Base-by-base conservation (phyloP, 768 basidiomycete genomes). In the Leccinum imitatum region DNA sequence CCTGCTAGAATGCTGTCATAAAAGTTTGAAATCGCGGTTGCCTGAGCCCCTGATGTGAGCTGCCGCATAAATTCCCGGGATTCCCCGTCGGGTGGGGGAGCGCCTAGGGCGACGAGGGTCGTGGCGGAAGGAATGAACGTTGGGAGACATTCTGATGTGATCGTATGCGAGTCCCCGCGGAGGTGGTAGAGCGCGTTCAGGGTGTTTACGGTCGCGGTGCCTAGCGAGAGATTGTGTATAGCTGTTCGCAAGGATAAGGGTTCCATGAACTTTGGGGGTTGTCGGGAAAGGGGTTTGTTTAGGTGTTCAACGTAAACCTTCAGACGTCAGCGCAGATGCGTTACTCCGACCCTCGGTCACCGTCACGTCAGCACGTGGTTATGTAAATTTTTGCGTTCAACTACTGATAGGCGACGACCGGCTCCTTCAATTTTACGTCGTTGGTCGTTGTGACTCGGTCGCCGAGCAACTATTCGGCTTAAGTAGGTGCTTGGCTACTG, bases 1-100 rank as follows among this genome's bases (percentile, higher is more conserved):
- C 85, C 84, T 0, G 79, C 80, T 13, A 86, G 76, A 50, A 86
- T 71, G 64, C 82, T 85, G n/a, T 81, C 80, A 65, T 77, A 81
- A 11, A 75, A 68, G 10, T 76, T 71, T 69, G 3, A 57, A 39
- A 67, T 50, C 13, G 84, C 82, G 2, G 78, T 71, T 2, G 62
- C 65, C 53, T 78, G 74, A 11, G 81, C 80, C 39, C 71, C 65
- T 14, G 67, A 60, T 4, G 77, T 79, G 53, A 86, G 75, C 14
- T 69, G 54, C 9, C 17, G 51, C 58, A 69, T 51, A 41, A 62
- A 66, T 15, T 56, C 37, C n/a, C 37, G 54, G 31, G 30, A 50
- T 37, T 51, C 37, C 39, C 52, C 30, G 23, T 64, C 54, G 17
- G 53, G 59, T 46, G 65, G 63, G 30, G 46, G 30, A 15, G 6